Percentiles rank a stretch among this genome's conserved stretches.
Conservation (phyloP, 495 filamentous ascomycete genomes). For the Xylaria scruposa region DNA sequence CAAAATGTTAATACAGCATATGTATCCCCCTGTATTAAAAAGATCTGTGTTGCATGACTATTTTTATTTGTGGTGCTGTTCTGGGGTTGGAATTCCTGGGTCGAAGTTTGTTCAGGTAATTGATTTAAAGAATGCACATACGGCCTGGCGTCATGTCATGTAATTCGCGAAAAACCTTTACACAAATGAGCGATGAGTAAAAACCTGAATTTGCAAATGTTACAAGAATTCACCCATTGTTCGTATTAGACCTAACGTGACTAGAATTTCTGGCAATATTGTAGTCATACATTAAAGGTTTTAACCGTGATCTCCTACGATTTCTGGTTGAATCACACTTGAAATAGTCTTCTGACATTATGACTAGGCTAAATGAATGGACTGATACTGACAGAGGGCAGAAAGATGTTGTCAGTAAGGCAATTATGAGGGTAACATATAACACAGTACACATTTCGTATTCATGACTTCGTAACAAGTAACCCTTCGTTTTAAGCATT, state of each 20-base stretch:
- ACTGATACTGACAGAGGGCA: background rate
- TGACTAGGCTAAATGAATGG: conserved; percentile 10
- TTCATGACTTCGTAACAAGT: conserved; percentile 11
- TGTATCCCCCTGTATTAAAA: background rate
- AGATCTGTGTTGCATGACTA: background rate
- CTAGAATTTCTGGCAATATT: no score
- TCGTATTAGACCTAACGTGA: background rate
- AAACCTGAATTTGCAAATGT: background rate
- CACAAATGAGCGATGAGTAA: background rate
- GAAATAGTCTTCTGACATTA: background rate
- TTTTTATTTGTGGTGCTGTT: background rate
- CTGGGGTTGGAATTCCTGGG: background rate
- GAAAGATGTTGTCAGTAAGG: background rate
- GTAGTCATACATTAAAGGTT: no score
- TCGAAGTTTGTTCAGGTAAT: background rate
- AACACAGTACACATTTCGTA: background rate
- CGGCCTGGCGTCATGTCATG: conserved; percentile 3
- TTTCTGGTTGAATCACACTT: no score
- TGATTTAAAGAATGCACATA: background rate
- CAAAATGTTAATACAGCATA: background rate
- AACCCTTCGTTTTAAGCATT: background rate
- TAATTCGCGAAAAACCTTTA: background rate
- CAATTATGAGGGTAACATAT: background rate
- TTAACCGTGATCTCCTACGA: no score
- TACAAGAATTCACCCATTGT: background rate